A percentile compares a stretch with the other conserved stretches of the same genome.
These are phyloP conservation scores for Xenoacremonium recifei DNA, from an alignment of 2,329 filamentous ascomycete genomes.

Conservation along the genomic window DNA sequence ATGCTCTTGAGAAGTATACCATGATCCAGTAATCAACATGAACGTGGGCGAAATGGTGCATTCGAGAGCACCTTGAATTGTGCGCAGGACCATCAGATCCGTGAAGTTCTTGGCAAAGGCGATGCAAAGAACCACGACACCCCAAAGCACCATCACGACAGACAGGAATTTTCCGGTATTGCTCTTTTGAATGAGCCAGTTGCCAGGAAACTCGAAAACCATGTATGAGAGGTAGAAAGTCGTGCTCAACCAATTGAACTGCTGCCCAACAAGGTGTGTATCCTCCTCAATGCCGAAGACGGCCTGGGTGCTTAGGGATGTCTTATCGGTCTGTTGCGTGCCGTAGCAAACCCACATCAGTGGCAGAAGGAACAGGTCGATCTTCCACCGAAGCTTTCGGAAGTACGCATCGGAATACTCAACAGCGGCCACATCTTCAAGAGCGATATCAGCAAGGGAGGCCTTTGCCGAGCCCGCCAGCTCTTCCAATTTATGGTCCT, in stretches of 20 bases:
- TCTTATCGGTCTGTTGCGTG: constrained; percentile 30
- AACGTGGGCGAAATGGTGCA: constrained; percentile 30
- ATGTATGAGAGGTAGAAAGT: constrained; percentile 30
- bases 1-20: constrained; percentile 32
- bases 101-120: constrained; percentile 29
- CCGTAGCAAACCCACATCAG: constrained; percentile 31
- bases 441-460: no score
- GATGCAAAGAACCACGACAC: constrained; percentile 28
- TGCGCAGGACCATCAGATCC: constrained; percentile 27
- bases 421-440: constrained; percentile 4
- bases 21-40: constrained; percentile 30
- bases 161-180: constrained; percentile 33
- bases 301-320: constrained; percentile 26
- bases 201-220: constrained; percentile 26
- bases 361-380: constrained; percentile 28
- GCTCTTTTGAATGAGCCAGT: constrained; percentile 33
- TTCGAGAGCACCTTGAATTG: constrained; percentile 28
- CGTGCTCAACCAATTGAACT: constrained; percentile 30
- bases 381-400: constrained; percentile 27
- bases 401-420: constrained; percentile 24
- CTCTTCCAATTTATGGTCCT: no score
- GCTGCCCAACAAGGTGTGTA: constrained; percentile 25
- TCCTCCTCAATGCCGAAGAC: constrained; percentile 30
- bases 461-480: no score
- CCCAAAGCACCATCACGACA: constrained; percentile 33